Conservation (phyloP, 768 basidiomycete species). For the Amanita inopinata region DNA sequence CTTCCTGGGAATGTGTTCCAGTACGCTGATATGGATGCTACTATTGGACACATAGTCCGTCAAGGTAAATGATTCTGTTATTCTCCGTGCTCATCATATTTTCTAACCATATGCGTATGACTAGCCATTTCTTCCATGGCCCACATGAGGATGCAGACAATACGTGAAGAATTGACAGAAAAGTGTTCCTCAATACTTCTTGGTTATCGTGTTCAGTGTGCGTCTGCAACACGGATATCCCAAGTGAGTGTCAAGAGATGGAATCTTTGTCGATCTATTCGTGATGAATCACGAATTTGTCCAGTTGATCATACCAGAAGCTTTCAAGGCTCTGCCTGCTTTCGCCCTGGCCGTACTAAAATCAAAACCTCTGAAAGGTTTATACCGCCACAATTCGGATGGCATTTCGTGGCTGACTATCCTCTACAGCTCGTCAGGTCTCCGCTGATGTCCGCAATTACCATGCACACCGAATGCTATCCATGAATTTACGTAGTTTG, state of each 20-base stretch:
- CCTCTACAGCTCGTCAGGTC: constrained; percentile 62
- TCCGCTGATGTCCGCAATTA: constrained; percentile 92
- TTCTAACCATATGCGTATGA: constrained; percentile 1
- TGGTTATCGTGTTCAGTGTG: constrained; percentile 85
- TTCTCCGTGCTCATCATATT: background rate
- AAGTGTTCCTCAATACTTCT: constrained; percentile 72
- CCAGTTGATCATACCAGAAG: constrained; percentile 91
- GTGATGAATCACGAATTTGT: constrained; percentile 9
- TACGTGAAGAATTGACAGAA: constrained; percentile 80
- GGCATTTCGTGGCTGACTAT: background rate
- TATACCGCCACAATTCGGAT: background rate
- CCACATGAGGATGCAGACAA: constrained; percentile 53
- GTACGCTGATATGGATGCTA: constrained; percentile 83
- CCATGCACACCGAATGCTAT: constrained; percentile 65
- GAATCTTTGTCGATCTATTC: background rate
- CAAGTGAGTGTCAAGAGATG: constrained; percentile 47
- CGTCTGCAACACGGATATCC: constrained; percentile 60
- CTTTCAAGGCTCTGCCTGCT: constrained; percentile 77
- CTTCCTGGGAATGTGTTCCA: constrained; percentile 90
- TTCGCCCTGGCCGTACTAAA: constrained; percentile 79
- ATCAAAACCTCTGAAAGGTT: constrained; percentile 90
- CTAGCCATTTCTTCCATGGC: constrained; percentile 68
- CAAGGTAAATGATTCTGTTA: constrained; percentile 52
- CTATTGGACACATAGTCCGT: constrained; percentile 63
- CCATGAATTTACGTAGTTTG: constrained; percentile 56